Conservation (phyloP, 345 rosid genomes). For the Adansonia digitata region DNA sequence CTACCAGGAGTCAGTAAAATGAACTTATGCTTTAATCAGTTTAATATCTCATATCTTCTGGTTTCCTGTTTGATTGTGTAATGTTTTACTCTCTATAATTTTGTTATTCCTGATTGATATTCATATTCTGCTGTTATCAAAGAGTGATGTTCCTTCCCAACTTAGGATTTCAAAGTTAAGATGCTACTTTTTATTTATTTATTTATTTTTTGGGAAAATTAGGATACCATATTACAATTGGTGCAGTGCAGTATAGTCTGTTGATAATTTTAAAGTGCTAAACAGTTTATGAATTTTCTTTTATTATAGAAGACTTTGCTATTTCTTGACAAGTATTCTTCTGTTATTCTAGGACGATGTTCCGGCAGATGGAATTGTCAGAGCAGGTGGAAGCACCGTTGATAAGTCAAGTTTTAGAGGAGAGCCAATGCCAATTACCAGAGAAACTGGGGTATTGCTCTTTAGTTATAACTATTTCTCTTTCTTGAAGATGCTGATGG, state of each 20-base stretch:
- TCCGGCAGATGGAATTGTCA: slow-evolving; percentile 92
- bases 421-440: slow-evolving; percentile 93
- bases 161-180: neutral
- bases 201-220: neutral
- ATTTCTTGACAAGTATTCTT: slow-evolving; percentile 16
- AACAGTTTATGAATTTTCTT: neutral
- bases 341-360: slow-evolving; percentile 61
- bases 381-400: slow-evolving; percentile 85
- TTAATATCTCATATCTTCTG: slow-evolving; percentile 7
- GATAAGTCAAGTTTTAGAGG: slow-evolving; percentile 97
- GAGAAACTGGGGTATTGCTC: slow-evolving; percentile 73
- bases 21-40: slow-evolving; percentile 18
- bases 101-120: neutral
- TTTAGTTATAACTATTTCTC: slow-evolving; percentile 8
- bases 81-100: neutral
- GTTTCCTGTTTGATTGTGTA: slow-evolving; percentile 12
- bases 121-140: neutral
- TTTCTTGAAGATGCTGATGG: neutral
- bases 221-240: neutral
- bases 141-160: neutral
- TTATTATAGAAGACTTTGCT: neutral
- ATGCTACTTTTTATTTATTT: neutral
- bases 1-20: slow-evolving; percentile 82
- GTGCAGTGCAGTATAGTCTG: slow-evolving; percentile 1
- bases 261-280: neutral